Conservation (phyloP, 495 filamentous ascomycete species). For the Pyrenopolyporus hunteri region DNA sequence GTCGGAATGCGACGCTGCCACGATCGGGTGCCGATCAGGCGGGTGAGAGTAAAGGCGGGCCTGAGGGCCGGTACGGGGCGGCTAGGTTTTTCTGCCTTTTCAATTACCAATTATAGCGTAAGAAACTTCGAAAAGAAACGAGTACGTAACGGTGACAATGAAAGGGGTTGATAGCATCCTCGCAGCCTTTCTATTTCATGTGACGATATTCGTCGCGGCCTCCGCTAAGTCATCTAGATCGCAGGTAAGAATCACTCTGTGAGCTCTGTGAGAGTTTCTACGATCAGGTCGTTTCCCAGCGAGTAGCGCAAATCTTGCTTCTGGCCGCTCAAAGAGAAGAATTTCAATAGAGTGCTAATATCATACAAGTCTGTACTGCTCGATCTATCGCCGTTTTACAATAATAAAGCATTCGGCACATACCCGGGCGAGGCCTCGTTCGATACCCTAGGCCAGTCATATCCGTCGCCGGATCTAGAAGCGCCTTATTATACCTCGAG, state of each 20-base stretch:
- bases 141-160: constrained; percentile 20
- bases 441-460: constrained; percentile 50
- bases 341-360: constrained; percentile 7
- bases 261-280: too few species aligned
- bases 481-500: constrained; percentile 47
- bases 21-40: constrained; percentile 27
- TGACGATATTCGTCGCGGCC: neutral
- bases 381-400: constrained; percentile 46
- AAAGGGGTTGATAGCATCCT: constrained; percentile 1
- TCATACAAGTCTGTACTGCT: constrained; percentile 37
- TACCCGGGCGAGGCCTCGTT: constrained; percentile 52
- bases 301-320: too few species aligned
- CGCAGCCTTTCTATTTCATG: constrained; percentile 11
- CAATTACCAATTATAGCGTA: constrained; percentile 25
- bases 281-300: too few species aligned
- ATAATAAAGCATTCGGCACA: constrained; percentile 54
- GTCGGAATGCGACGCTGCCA: constrained; percentile 25
- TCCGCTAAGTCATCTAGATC: neutral
- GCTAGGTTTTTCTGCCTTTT: neutral
- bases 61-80: constrained; percentile 21
- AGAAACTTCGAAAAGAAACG: neutral
- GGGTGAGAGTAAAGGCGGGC: constrained; percentile 17
- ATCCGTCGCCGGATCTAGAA: constrained; percentile 49
- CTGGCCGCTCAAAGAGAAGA: neutral
- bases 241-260: constrained; percentile 14